Evolutionary conservation across 2,329 filamentous ascomycete species (phyloP).

Genomic region (Scortechinia acanthostroma): DNA sequence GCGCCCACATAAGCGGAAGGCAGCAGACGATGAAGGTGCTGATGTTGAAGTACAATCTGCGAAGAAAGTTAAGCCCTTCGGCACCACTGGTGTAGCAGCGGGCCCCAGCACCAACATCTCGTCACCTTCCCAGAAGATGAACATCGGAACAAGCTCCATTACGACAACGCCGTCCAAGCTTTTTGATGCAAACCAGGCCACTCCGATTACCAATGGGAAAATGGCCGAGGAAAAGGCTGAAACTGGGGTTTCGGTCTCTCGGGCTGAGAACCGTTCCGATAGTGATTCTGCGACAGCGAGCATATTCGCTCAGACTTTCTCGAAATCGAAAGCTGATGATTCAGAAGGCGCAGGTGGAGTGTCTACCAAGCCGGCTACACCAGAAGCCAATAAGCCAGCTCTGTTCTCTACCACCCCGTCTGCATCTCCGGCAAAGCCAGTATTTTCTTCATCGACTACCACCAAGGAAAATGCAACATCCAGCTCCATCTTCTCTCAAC

Average conservation of each 20-base stretch:
- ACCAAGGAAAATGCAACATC: conserved; percentile 6
- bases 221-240: neutral
- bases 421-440: conserved; percentile 11
- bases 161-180: conserved; percentile 9
- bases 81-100: no score
- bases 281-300: conserved; percentile 15
- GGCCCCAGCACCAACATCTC: neutral
- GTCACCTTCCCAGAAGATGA: conserved; percentile 2
- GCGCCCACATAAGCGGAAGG: conserved; percentile 12
- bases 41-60: conserved; percentile 6
- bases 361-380: neutral
- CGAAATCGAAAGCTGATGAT: conserved; percentile 2
- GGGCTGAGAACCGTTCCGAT: conserved; percentile 10
- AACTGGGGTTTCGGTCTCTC: conserved; percentile 5
- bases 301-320: conserved; percentile 18
- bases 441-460: conserved; percentile 8
- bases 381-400: conserved; percentile 5
- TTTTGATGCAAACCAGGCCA: conserved; percentile 8
- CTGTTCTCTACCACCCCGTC: conserved; percentile 12
- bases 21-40: conserved; percentile 9
- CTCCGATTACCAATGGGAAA: neutral
- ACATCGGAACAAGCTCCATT: conserved; percentile 3
- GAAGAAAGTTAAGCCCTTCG: conserved; percentile 13
- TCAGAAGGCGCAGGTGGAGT: neutral
- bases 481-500: neutral